Base-by-base conservation (phyloP, 2,329 filamentous ascomycete genomes). In the Penicillium sp. region DNA sequence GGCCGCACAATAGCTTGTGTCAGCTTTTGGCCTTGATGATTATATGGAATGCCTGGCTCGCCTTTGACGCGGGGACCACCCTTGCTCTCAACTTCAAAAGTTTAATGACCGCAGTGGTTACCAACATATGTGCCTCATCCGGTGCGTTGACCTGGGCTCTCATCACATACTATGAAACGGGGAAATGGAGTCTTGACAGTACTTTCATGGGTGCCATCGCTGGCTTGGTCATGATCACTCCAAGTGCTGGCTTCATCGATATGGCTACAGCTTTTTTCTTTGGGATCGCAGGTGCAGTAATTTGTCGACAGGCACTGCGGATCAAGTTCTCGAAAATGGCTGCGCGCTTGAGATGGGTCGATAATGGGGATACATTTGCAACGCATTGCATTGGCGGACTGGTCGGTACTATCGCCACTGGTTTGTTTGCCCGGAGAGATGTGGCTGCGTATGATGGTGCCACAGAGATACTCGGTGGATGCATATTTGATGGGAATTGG, bases 301-400 rank as follows among this genome's bases (percentile, higher is more conserved):
- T 82, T 11, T 83, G 81, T 59, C 76, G 83, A 1, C 83, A 85
- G 70, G 82, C 82, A 14, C 66, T 85, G 55, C 74, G 81, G 1
- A 82, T 85, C 68, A 85, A 85, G 68, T 83, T 81, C 61, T 84
- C 80, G 1, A 76, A 80, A 14, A 72, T 79, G 33, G 82, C 83
- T 6, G 71, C 75, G n/a, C 70, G 75, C 2, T 78, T 76, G 71
- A 73, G 78, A 37, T 85, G 82, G 83, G 82, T 85, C 0, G 83
- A 84, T 62, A 83, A 84, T 61, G 83, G 82, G 1, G 83, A 85
- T 67, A 84, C 82, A 0, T 84, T 84, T 66, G 83, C 83, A 5
- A 84, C 82, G 4, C 82, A 84, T 61, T 84, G 82, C 64, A 72
- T 84, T 11, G 82, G 82, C 19, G 83, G 83, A 0, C 73, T 84